phyloP scores from a whole-genome alignment of 2,329 filamentous ascomycete species.

The Hortaea werneckii region DNA sequence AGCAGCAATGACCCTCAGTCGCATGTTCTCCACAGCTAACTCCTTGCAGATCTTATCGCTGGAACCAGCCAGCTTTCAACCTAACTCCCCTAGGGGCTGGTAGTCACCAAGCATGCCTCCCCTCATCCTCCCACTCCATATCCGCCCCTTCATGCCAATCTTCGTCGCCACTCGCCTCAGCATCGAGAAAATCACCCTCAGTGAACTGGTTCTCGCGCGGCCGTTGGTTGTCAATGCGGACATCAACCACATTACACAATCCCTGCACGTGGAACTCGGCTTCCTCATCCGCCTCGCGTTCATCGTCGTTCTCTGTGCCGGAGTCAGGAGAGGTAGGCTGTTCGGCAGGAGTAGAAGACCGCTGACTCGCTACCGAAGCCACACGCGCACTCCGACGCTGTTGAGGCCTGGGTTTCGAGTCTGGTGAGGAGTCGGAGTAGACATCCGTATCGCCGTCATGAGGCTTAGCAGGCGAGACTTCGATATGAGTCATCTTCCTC shows the following conservation, averaged over 20 bases:
- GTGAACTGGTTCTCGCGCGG: constrained; percentile 56
- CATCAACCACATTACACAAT: constrained; percentile 58
- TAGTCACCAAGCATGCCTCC: constrained; percentile 28
- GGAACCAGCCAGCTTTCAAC: constrained; percentile 3
- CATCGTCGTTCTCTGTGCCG: constrained; percentile 4
- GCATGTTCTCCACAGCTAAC: too few relatives aligned
- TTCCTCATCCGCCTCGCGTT: constrained; percentile 21
- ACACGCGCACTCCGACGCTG: constrained; percentile 23
- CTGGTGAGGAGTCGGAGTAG: constrained; percentile 13
- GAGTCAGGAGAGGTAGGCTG: constrained; percentile 10
- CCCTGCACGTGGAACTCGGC: constrained; percentile 48
- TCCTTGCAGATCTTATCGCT: too few relatives aligned
- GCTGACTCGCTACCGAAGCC: constrained; percentile 6
- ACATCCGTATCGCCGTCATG: constrained; percentile 12
- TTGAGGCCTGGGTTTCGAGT: constrained; percentile 1
- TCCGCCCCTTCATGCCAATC: constrained; percentile 49
- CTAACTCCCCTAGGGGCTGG: constrained; percentile 3
- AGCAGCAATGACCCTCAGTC: too few relatives aligned
- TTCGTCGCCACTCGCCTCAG: constrained; percentile 47
- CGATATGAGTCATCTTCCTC: constrained; percentile 14
- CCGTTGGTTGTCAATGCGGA: constrained; percentile 67
- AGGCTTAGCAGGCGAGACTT: constrained; percentile 16
- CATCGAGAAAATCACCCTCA: constrained; percentile 63
- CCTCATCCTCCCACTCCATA: constrained; percentile 36
- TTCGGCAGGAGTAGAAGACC: constrained; percentile 6